phyloP scores from a whole-genome alignment of 768 basidiomycete genomes.

The Clavaria fumosa region DNA sequence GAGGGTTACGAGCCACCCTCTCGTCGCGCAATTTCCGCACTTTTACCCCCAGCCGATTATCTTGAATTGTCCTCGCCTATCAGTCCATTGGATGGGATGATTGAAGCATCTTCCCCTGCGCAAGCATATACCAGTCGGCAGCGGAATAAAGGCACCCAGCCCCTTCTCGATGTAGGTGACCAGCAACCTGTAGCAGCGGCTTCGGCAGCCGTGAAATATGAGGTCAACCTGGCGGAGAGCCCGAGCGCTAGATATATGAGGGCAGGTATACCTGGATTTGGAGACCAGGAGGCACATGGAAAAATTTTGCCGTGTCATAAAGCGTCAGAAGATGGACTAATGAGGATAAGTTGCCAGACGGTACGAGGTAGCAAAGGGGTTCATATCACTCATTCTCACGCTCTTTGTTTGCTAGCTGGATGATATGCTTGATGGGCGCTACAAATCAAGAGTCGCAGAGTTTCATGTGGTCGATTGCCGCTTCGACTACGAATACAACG shows the following conservation, averaged over 20 bases:
- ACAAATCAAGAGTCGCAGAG: conserved; percentile 42
- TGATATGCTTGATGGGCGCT: conserved; percentile 61
- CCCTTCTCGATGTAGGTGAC: no score
- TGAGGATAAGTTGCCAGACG: conserved; percentile 72
- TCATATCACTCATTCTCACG: not conserved
- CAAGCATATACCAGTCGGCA: conserved; percentile 69
- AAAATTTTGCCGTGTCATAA: conserved; percentile 90
- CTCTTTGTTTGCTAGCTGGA: conserved; percentile 41
- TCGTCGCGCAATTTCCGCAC: conserved; percentile 65
- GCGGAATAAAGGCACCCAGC: conserved; percentile 63
- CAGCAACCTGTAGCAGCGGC: no score
- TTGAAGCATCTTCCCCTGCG: conserved; percentile 67
- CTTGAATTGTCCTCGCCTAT: conserved; percentile 26
- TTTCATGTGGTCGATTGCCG: conserved; percentile 90
- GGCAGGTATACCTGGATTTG: conserved; percentile 68
- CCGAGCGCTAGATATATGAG: conserved; percentile 41
- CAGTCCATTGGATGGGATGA: conserved; percentile 45
- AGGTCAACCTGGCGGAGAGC: conserved; percentile 29
- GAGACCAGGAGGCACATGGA: conserved; percentile 84
- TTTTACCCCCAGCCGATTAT: conserved; percentile 50
- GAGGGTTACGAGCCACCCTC: no score
- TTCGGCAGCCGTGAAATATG: no score
- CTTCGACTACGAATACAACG: conserved; percentile 91
- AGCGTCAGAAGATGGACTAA: conserved; percentile 88
- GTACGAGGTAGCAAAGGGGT: conserved; percentile 29